Evolutionary conservation across 805 yeast species (phyloP), one percentile per base, ranked within the genome.

Genomic region (Candida berthetii): DNA sequence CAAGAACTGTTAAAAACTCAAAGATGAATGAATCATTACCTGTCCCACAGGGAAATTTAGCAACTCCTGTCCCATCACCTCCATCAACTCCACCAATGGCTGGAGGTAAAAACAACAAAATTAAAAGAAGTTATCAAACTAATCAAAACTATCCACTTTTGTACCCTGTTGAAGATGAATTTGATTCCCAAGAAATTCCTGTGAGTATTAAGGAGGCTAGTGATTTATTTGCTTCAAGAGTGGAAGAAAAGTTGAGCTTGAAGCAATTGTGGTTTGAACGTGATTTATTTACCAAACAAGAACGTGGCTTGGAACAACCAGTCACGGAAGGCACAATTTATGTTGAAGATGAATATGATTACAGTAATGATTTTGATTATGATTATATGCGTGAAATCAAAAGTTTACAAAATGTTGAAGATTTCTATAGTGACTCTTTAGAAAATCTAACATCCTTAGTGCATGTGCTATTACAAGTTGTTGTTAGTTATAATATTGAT

Each of bases 61-160:
- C 96, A 0, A 87, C 96, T 0, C 96, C 96, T 0, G 85, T 84
- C 1, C 93, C 96, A 3, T 85, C 95, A 0, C 96, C 96, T 1
- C 81, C 85, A 0, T 55, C 71, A 15, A 69, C 78, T 2, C 84
- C 85, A 4, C 39, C 62, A 15, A 35, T 18, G 16, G 2, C 55
- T 27, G 59, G 61, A 7, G 48, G 54, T 9, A 29, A 7, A 8
- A 72, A 64, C 37, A 27, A 45, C 14, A 77, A 71, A 49, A 64
- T 72, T 8, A 63, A 81, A 44, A 69, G 76, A 44, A 69, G 76
- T 38, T 80, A 74, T 46, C 89, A 82, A 58, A 73, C 85, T 0
- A 80, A 82, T 55, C 78, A 77, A 55, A 71, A 78, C 3, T 77
- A 74, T 61, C 91, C 93, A 1, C 72, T 81, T 41, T 64, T 84